Evolutionary conservation across 2,329 filamentous ascomycete species (phyloP), one percentile per base, ranked within the genome.

Genomic region (Nemania diffusa): DNA sequence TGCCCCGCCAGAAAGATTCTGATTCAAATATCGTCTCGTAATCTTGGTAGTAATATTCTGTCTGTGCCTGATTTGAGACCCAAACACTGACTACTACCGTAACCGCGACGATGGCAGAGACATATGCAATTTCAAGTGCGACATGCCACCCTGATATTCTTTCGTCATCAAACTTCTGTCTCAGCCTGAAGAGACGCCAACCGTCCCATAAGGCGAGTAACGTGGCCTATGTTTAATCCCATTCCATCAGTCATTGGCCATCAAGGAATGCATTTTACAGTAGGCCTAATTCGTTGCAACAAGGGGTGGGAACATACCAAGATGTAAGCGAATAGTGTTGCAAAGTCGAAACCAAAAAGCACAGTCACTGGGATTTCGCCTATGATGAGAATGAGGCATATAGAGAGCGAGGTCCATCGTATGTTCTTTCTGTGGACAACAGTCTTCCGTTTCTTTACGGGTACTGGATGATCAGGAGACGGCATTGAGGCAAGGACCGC

Each of bases 131-230:
- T 26, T 70, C 68, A 13, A 62, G 48, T 24, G 46, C 56, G 17
- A 69, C 5, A 13, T 70, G 68, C 58, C 62, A 69, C 32, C 55
- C 48, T 8, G 68, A 70, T 57, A 70, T 61, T 13, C 46, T 29
- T 24, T 69, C 66, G 26, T 42, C 48, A 32, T 59, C 53, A 7
- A 59, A 60, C 34, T 64, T 66, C 40, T 62, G 59, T 26, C 66
- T 50, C 7, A 66, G 29, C 20, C 63, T 62, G 52, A 69, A 55
- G 20, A 70, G 68, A n/a, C 66, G 63, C 42, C 60, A 68, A 34
- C 57, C 55, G 22, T 70, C 60, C 68, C 68, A 70, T 13, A 66
- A 13, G 48, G 57, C 61, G n/a, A 70, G 59, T 22, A 69, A 42
- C 8, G 58, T 26, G 50, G 52, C 62, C 68, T 70, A 44, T 44